Conservation (phyloP, 2,329 filamentous ascomycete genomes). For the Curvularia lunata region DNA sequence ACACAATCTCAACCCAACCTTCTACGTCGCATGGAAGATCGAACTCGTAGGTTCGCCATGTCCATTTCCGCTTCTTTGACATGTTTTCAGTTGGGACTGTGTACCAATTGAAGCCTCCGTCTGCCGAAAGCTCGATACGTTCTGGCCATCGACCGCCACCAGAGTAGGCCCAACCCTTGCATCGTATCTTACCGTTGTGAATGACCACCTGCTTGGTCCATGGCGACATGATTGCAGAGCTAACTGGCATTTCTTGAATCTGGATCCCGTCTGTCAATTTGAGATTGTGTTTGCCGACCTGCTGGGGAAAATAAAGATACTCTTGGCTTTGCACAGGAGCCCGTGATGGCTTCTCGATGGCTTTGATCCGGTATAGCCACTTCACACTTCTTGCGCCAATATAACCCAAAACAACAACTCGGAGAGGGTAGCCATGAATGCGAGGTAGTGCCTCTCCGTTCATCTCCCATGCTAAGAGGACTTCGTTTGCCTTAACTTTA, state of each 20-base stretch:
- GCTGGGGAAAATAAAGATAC: slow-evolving; percentile 72
- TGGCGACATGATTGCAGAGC: slow-evolving; percentile 69
- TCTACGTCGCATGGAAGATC: slow-evolving; percentile 64
- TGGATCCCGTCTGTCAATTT: slow-evolving; percentile 65
- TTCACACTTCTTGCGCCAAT: slow-evolving; percentile 70
- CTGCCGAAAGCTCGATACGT: slow-evolving; percentile 66
- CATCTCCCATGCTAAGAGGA: slow-evolving; percentile 74
- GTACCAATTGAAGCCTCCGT: slow-evolving; percentile 71
- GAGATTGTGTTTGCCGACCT: slow-evolving; percentile 71
- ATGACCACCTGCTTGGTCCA: slow-evolving; percentile 65
- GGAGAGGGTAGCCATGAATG: slow-evolving; percentile 70
- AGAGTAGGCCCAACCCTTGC: slow-evolving; percentile 56
- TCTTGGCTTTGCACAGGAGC: slow-evolving; percentile 70
- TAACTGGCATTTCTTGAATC: slow-evolving; percentile 76
- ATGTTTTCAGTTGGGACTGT: slow-evolving; percentile 65
- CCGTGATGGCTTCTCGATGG: slow-evolving; percentile 60
- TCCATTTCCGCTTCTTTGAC: slow-evolving; percentile 65
- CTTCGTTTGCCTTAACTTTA: slow-evolving; percentile 71
- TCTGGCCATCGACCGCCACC: slow-evolving; percentile 58
- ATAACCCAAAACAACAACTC: slow-evolving; percentile 68
- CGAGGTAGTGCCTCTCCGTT: slow-evolving; percentile 68
- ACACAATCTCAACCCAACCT: slow-evolving; percentile 52
- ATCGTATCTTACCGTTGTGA: slow-evolving; percentile 64
- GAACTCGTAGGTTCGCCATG: slow-evolving; percentile 69
- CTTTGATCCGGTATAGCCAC: slow-evolving; percentile 69